A percentile compares a stretch with the other conserved stretches of the same genome.
These are phyloP conservation scores for Paramecium sonneborni DNA, from an alignment of 73 alveolate species.

Conservation along the genomic window DNA sequence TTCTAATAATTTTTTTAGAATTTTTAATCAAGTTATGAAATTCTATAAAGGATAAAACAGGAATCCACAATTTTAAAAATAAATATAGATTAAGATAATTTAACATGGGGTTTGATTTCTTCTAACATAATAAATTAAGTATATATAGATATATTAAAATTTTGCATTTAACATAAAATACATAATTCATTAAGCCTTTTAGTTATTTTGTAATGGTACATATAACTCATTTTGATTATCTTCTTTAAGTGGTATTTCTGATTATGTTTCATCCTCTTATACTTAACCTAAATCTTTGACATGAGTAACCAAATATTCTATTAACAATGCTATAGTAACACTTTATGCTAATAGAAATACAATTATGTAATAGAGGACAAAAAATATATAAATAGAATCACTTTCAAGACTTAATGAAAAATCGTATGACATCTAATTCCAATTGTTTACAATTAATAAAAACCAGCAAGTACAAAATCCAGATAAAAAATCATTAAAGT, in stretches of 20 bases:
- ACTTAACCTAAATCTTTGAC: background rate
- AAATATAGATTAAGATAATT: no score
- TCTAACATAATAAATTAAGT: no score
- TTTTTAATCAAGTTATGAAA: no score
- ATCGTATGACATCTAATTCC: background rate
- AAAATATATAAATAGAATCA: background rate
- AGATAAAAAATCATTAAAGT: constrained; percentile 20
- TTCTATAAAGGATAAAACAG: no score
- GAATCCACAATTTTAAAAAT: no score
- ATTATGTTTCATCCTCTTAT: background rate
- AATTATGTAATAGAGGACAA: background rate
- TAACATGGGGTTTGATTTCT: no score
- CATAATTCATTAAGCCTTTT: background rate
- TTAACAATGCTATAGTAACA: constrained; percentile 28
- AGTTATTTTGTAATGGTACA: background rate
- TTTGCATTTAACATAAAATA: no score
- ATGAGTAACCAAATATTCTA: constrained; percentile 29
- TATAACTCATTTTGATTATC: background rate
- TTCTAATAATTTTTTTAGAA: no score
- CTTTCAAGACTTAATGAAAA: background rate
- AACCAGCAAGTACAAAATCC: constrained; percentile 26
- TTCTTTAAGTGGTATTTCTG: background rate
- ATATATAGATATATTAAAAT: no score
- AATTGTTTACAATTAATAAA: constrained; percentile 15
- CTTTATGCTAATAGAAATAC: background rate